phyloP scores from a whole-genome alignment of 75 land plant genomes.

The Azolla pinnata region DNA sequence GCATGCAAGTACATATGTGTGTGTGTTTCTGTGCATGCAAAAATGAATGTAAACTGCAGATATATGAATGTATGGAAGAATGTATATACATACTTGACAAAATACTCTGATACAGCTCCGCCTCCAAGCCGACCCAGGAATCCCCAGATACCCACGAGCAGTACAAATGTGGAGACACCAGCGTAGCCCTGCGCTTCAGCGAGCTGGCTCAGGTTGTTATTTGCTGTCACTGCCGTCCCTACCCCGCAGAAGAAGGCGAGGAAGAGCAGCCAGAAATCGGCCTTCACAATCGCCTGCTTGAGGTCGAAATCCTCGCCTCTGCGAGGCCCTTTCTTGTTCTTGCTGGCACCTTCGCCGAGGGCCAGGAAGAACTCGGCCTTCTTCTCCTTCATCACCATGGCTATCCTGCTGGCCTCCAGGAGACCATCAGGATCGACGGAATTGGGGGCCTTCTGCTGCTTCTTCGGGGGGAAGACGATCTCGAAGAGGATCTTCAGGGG shows the following conservation, averaged over 20 bases:
- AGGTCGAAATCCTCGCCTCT: constrained; percentile 40
- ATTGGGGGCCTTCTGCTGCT: too few relatives aligned
- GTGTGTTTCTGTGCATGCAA: too few relatives aligned
- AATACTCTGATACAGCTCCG: constrained; percentile 28
- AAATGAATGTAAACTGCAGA: too few relatives aligned
- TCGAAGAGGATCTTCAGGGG: constrained; percentile 6
- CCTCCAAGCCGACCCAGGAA: constrained; percentile 44
- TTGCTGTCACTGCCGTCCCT: constrained; percentile 34
- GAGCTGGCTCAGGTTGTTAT: constrained; percentile 42
- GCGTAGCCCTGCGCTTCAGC: constrained; percentile 38
- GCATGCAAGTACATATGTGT: too few relatives aligned
- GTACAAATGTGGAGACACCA: constrained; percentile 33
- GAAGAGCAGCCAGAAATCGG: constrained; percentile 45
- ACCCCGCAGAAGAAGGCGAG: constrained; percentile 42
- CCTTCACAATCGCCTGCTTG: constrained; percentile 34
- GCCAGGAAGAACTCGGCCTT: constrained; percentile 18
- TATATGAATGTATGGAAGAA: too few relatives aligned
- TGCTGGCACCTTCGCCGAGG: constrained; percentile 30
- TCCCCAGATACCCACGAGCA: constrained; percentile 30
- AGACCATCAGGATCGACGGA: too few relatives aligned
- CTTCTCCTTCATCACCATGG: constrained; percentile 12
- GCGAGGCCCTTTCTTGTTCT: constrained; percentile 25
- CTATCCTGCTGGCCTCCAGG: too few relatives aligned
- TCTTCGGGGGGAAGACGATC: background rate
- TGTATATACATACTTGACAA: constrained; percentile 13